Evolutionary conservation across 768 basidiomycete species (phyloP), one percentile per base, ranked within the genome.

Genomic region (Lactarius psammicola): DNA sequence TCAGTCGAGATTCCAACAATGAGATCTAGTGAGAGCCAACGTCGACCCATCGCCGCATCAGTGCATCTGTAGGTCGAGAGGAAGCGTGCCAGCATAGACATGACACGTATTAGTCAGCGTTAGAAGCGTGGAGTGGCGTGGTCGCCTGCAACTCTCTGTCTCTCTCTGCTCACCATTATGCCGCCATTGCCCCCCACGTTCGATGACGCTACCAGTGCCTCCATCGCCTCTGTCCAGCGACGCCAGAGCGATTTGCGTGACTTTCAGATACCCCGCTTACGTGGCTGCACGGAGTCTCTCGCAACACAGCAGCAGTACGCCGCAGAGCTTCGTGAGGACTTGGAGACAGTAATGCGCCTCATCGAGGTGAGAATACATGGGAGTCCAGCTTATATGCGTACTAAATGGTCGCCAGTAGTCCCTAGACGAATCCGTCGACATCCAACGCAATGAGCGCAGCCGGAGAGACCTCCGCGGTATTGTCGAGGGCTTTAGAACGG

Each of bases 261-360:
- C 13, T 86, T 86, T 70, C 90, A 94, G 74, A 81, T 97, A 38
- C 90, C 93, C 1, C 84, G 89, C 2, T 79, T 97, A 58, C 80
- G 82, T 10, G 72, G 78, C 60, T 95, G 91, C 74, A 78, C 76
- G 10, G 92, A 90, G 0, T 88, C 94, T 1, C 77, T 91, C 11
- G 74, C 81, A 0, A 72, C 84, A 3, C 94, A 96, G 70, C 88
- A 94, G 72, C 82, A 85, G 56, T 80, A 89, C 60, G 86, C 87
- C 0, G 85, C 85, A 4, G 92, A 94, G 72, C 75, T 95, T 64
- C 80, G 92, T 34, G 88, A 89, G 60, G 94, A 95, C 72, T 76
- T 94, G 20, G 87, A 87, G 42, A 72, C 77, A 0, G 80, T 90
- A 26, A 78, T 80, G 8, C 79, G 80, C 44, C 85, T 88, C 62